These are phyloP conservation scores for Hericium alpestre DNA, from an alignment of 768 basidiomycete species.

Conservation along the genomic window DNA sequence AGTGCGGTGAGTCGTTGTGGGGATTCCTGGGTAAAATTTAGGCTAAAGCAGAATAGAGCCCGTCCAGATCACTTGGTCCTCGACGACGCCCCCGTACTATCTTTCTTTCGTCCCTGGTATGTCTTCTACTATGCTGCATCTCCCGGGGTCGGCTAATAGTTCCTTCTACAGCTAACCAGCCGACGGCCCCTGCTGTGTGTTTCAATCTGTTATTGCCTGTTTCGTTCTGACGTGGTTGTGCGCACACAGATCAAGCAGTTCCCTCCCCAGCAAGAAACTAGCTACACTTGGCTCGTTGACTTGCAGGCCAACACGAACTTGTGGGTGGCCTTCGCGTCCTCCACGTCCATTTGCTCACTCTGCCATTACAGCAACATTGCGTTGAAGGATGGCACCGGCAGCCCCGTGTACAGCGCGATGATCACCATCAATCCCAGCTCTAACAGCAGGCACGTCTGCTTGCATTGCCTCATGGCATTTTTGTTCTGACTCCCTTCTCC, in stretches of 20 bases:
- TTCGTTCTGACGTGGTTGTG: conserved; percentile 9
- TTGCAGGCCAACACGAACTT: conserved; percentile 32
- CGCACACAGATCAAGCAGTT: conserved; percentile 44
- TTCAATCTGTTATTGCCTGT: not conserved
- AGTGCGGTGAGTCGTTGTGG: conserved; percentile 37
- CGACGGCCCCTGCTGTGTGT: conserved; percentile 40
- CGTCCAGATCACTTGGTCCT: conserved; percentile 38
- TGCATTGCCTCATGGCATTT: not conserved
- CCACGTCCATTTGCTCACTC: not conserved
- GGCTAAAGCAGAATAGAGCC: conserved; percentile 38
- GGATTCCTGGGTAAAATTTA: not conserved
- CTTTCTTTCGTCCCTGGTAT: conserved; percentile 52
- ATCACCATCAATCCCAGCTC: conserved; percentile 31
- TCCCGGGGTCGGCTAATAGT: not conserved
- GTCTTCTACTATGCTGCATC: conserved; percentile 6
- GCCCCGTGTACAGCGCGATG: conserved; percentile 39
- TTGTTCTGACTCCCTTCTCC: not conserved
- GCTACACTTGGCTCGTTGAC: conserved; percentile 47
- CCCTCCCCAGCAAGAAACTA: conserved; percentile 30
- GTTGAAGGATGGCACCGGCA: conserved; percentile 51
- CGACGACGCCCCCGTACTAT: conserved; percentile 45
- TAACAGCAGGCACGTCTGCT: conserved; percentile 24
- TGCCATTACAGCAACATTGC: conserved; percentile 33
- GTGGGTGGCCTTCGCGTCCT: conserved; percentile 26
- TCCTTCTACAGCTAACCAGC: conserved; percentile 37